A percentile compares a stretch with the other conserved stretches of the same genome.
These are phyloP conservation scores for Amorphotheca resinae DNA, from an alignment of 495 filamentous ascomycete species.

Conservation along the genomic window DNA sequence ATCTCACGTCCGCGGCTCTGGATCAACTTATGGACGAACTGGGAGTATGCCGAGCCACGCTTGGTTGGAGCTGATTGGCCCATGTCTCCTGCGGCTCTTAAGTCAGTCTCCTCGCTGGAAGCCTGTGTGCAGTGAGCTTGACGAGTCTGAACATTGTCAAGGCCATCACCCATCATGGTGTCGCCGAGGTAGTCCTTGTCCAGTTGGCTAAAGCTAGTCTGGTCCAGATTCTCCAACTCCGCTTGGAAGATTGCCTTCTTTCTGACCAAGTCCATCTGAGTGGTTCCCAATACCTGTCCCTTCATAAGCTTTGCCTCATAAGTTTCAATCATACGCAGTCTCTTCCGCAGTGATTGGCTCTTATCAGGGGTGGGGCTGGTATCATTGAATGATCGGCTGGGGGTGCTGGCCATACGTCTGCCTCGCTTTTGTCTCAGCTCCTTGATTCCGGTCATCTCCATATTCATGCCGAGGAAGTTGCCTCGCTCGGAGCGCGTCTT, in stretches of 20 bases:
- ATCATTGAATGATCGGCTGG: not conserved
- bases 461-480: not conserved
- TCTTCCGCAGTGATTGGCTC: not conserved
- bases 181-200: not conserved
- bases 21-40: conserved; percentile 5
- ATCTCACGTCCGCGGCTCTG: conserved; percentile 1
- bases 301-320: not conserved
- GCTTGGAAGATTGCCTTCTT: not conserved
- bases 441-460: not conserved
- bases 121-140: too few species aligned
- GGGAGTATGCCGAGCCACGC: conserved; percentile 2
- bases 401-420: not conserved
- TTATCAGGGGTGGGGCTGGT: not conserved
- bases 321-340: not conserved
- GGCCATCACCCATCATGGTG: not conserved
- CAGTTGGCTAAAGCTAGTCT: not conserved
- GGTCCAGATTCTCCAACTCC: not conserved
- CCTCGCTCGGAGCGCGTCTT: not conserved
- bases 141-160: too few species aligned
- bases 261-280: not conserved
- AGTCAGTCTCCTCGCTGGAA: conserved; percentile 1
- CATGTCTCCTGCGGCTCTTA: not conserved
- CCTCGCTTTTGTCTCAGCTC: not conserved
- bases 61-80: not conserved
- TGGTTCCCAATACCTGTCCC: not conserved